Base-by-base conservation (phyloP, 345 rosid genomes). In the Dipteronia sinensis region DNA sequence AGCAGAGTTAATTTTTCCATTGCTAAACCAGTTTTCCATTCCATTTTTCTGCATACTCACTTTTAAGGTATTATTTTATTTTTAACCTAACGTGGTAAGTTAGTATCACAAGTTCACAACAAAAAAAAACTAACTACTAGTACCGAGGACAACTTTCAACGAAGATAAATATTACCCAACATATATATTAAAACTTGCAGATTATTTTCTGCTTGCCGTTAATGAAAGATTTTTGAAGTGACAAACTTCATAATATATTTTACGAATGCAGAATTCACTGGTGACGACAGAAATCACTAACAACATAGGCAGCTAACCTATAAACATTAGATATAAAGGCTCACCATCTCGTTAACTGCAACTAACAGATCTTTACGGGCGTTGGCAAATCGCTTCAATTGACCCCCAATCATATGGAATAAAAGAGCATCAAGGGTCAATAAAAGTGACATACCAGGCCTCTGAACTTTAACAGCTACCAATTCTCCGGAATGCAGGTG, bases 381-480 rank as follows among this genome's bases (percentile, higher is more conserved):
- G 80, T 92, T 89, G 16, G 98, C 90, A 90, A 96, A 96, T 44
- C 93, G 91, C 85, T 94, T 92, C 69, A 96, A 80, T 78, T 96
- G 99, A n/a, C 97, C 99, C 64, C 98, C 95, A 62, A 95, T 92
- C 95, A 94, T 88, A 70, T 89, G 84, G 78, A 95, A 95, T 77
- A 95, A 87, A 68, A 91, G 87, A 47, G 99, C 99, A 82, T 95
- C 99, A 87, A 92, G 99, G 80, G 97, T 94, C 89, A 94, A 89
- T 22, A 79, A 71, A 76, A 84, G 86, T 34, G 86, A 81, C 94
- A 94, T 92, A 58, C 98, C 99, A 79, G 98, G 99, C 82, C 99
- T 92, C 88, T 94, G 97, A 80, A 96, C 99, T 82, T 96, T 94
- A 79, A 96, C 97, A 76, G 98, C 98, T 81, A 96, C 98, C 76